phyloP scores from a whole-genome alignment of 2,329 filamentous ascomycete species.

The Lachnellula suecica region DNA sequence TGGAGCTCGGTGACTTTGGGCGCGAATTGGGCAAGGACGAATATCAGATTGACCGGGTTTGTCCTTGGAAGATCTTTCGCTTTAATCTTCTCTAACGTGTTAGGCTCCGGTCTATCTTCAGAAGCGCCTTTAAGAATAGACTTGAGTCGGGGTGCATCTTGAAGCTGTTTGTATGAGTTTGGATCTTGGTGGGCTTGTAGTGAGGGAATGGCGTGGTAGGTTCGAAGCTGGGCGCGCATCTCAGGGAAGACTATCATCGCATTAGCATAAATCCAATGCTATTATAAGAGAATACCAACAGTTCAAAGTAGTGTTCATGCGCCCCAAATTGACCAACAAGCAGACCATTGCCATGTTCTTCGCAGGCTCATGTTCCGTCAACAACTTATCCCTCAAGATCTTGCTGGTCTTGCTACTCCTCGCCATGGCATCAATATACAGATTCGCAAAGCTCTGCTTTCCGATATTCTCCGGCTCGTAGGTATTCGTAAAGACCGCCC shows the following conservation, averaged over 20 bases:
- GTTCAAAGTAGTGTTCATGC: constrained; percentile 98
- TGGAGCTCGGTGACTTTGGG: constrained; percentile 91
- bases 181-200: constrained; percentile 93
- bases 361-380: constrained; percentile 86
- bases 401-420: constrained; percentile 99
- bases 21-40: constrained; percentile 87
- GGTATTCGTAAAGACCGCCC: constrained; percentile 83
- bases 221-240: constrained; percentile 96
- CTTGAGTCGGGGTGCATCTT: constrained; percentile 93
- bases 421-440: constrained; percentile 98
- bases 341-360: constrained; percentile 99
- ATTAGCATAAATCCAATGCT: constrained; percentile 26
- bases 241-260: constrained; percentile 84
- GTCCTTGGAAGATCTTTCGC: constrained; percentile 70
- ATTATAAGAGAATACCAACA: constrained; percentile 55
- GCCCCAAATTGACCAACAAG: constrained; percentile 90
- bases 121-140: constrained; percentile 96
- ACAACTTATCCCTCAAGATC: constrained; percentile 92
- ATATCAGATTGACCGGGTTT: constrained; percentile 96
- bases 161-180: constrained; percentile 95
- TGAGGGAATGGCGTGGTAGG: constrained; percentile 96
- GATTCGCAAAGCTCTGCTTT: constrained; percentile 83
- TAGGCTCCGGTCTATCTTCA: constrained; percentile 85
- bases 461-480: constrained; percentile 64
- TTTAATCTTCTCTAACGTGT: constrained; percentile 80